phyloP scores from a whole-genome alignment of 148 eudicot species.

The Gaultheria prostrata region DNA sequence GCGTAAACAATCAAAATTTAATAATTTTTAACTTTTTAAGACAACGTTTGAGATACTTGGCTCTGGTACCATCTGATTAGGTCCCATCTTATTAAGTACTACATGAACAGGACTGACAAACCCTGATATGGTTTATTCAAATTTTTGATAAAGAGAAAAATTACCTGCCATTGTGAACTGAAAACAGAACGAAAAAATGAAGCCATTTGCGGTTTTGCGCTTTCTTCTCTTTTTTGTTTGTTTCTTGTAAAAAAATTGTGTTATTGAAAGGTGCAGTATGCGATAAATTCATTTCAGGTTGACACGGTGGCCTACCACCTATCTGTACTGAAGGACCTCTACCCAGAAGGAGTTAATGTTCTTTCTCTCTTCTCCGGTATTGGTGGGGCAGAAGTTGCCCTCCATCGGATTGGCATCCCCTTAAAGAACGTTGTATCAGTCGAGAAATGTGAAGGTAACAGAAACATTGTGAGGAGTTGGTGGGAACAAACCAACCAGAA shows the following conservation, averaged over 20 bases:
- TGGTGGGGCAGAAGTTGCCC: slow-evolving; percentile 95
- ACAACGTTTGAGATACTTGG: not conserved
- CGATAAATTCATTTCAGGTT: slow-evolving; percentile 42
- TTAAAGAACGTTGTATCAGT: slow-evolving; percentile 69
- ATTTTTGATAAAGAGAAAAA: too few species aligned
- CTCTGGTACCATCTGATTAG: not conserved
- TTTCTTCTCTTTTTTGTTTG: not conserved
- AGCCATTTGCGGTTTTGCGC: not conserved
- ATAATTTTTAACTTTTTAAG: not conserved
- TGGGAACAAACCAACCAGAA: slow-evolving; percentile 93
- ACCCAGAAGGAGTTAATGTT: slow-evolving; percentile 62
- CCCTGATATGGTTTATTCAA: too few species aligned
- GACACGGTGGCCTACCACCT: slow-evolving; percentile 93
- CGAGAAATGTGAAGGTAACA: slow-evolving; percentile 69
- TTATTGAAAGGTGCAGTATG: not conserved
- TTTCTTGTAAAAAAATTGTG: not conserved
- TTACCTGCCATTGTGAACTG: too few species aligned
- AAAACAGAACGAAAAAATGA: too few species aligned
- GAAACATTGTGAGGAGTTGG: slow-evolving; percentile 64
- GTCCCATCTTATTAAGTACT: too few species aligned
- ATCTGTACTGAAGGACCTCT: slow-evolving; percentile 63
- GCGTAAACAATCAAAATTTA: not conserved
- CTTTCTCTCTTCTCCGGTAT: slow-evolving; percentile 86
- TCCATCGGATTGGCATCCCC: slow-evolving; percentile 68
- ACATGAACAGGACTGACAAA: too few species aligned